Evolutionary conservation across 352 stramenopile genomes (phyloP), one percentile per base, ranked within the genome.

Genomic region (Phytophthora cryptogea): DNA sequence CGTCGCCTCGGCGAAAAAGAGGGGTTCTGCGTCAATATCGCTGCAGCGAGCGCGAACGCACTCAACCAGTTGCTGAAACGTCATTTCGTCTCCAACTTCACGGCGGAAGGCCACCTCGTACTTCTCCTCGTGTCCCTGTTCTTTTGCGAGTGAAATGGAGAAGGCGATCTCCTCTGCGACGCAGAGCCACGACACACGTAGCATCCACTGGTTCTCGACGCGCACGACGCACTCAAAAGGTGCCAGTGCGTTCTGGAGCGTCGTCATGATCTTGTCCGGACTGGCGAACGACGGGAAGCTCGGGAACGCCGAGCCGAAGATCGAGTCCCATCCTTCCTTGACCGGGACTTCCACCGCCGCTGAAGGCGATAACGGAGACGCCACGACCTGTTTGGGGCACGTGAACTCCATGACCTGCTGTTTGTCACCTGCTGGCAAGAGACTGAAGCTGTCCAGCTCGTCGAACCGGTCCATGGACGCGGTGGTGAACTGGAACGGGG

Each of bases 161-260:
- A 92, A 88, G 13, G 48, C 58, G n/a, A 92, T 74, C 56, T 87
- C 72, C 47, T 92, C 80, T 2, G 78, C 83, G 10, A 90, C 80
- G 49, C 81, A 80, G 8, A 92, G 54, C 66, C 78, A 85, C 46
- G 59, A 68, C 16, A 78, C 83, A 17, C 68, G 54, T 9, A 90
- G 53, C 7, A 71, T 71, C 78, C 76, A 90, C 5, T 54, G 48
- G 46, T 70, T 64, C 42, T 74, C 53, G 10, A 68, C 44, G 2
- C 72, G 50, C 17, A 80, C 63, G 4, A 68, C 64, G 46, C 78
- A 88, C 39, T 74, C 65, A n/a, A 89, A 65, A 8, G 60, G 57
- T 52, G 74, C 51, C 16, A 90, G 45, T 30, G 69, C 63, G 30
- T 67, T 55, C 55, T 85, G 63, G 4, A 90, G 32, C 17, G 69